Evolutionary conservation across 306 rosid species (phyloP), one percentile per base, ranked within the genome.

Genomic region (Senna siamea): DNA sequence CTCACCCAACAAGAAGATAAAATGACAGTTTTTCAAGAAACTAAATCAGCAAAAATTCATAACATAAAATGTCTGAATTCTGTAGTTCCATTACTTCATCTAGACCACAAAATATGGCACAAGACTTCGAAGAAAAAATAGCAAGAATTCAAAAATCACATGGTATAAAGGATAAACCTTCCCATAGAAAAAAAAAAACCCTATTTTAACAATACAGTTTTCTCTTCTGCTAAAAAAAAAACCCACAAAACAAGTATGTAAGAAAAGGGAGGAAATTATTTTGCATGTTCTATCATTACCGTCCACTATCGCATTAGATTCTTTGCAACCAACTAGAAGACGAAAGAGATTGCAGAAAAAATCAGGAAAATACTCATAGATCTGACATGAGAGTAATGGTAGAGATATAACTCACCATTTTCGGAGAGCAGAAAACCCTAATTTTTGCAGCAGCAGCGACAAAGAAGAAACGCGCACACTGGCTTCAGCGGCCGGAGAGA

Each of bases 381-480:
- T 80, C 80, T 47, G 5, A 46, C 0, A 19, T 0, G 9, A 75
- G 0, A 22, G 44, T 34, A 5, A 20, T 7, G 20, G 4, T 1
- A 35, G 61, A 35, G 20, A 66, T 2, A 11, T 10, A 0, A 68
- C 74, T 67, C 2, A 82, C 85, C 85, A 82, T 82, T 11, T 34
- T 78, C 66, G 64, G 26, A 37, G 9, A 12, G 9, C 30, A 32
- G 6, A 58, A 55, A 40, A 70, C 75, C 70, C 81, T 65, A 66
- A 30, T 32, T 14, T 18, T 37, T 26, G 48, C 20, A 35, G 72
- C 79, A 6, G 56, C 53, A 4, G 56, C 56, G 7, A 23, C 52
- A 47, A 44, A 6, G 54, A 2, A 15, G 54, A 10, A 7, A 6
- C 5, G 68, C 22, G 0, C 50, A 44, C 23, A n/a, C 17, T 1